Evolutionary conservation across 108 stramenopile species (phyloP).

Genomic region (Cyclostephanos invisitatus): DNA sequence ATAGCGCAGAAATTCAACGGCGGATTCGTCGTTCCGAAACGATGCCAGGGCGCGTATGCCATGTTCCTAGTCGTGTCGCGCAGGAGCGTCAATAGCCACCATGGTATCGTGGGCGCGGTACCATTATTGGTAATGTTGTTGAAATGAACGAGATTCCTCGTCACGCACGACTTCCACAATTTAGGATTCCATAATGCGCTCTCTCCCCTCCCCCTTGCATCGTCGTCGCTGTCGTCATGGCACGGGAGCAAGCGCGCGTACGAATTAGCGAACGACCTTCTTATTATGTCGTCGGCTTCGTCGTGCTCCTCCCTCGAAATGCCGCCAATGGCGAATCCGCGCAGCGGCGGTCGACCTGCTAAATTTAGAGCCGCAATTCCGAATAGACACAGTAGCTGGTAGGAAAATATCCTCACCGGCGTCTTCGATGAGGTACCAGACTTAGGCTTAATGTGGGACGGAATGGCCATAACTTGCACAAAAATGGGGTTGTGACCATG

Average conservation of each 20-base stretch:
- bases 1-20: conserved; percentile 50
- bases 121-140: background rate
- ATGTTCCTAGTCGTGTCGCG: conserved; percentile 35
- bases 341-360: too few relatives aligned
- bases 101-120: conserved; percentile 29
- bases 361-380: too few relatives aligned
- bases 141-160: conserved; percentile 21
- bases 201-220: too few relatives aligned
- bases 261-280: conserved; percentile 24
- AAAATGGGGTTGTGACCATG: too few relatives aligned
- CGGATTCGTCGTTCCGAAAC: conserved; percentile 42
- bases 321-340: too few relatives aligned
- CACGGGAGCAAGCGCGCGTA: conserved; percentile 46
- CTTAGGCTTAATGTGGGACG: too few relatives aligned
- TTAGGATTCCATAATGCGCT: background rate
- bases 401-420: too few relatives aligned
- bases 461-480: too few relatives aligned
- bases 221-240: background rate
- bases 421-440: too few relatives aligned
- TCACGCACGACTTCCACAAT: conserved; percentile 17
- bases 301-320: too few relatives aligned
- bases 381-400: too few relatives aligned
- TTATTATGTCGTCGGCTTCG: conserved; percentile 42
- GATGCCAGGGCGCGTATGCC: conserved; percentile 47
- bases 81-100: conserved; percentile 67